Evolutionary conservation across 2,329 filamentous ascomycete genomes (phyloP).

Genomic region (Dothistroma pini): DNA sequence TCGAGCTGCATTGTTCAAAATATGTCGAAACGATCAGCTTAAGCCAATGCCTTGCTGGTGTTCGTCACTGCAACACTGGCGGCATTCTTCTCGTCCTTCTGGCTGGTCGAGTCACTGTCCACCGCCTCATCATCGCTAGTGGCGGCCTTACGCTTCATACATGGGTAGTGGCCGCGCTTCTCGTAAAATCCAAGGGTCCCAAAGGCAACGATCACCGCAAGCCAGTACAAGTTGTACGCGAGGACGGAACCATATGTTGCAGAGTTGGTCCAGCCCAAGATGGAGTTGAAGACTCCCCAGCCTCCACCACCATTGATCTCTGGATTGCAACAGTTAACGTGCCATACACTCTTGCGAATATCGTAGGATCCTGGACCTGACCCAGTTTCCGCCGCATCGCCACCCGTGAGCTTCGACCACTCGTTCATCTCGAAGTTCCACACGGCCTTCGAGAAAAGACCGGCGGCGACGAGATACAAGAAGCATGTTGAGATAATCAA

Average conservation of each 20-base stretch:
- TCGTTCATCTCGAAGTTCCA: constrained; percentile 69
- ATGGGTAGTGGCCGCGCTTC: constrained; percentile 48
- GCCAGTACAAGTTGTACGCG: constrained; percentile 85
- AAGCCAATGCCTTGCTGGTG: constrained; percentile 8
- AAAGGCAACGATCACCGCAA: constrained; percentile 64
- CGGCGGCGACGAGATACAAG: constrained; percentile 78
- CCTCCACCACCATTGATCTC: constrained; percentile 67
- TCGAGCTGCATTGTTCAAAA: not conserved
- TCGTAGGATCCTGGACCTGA: constrained; percentile 74
- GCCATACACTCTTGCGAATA: constrained; percentile 74
- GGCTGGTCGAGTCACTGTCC: constrained; percentile 25
- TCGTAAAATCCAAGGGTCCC: constrained; percentile 65
- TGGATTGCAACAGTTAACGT: constrained; percentile 80
- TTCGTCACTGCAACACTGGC: constrained; percentile 13
- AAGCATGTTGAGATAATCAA: constrained; percentile 78
- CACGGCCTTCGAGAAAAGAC: constrained; percentile 72
- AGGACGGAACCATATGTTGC: constrained; percentile 85
- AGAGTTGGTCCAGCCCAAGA: constrained; percentile 84
- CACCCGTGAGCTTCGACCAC: constrained; percentile 64
- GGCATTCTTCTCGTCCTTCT: constrained; percentile 22
- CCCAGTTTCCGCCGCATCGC: constrained; percentile 60
- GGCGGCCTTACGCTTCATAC: constrained; percentile 36
- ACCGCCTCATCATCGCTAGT: constrained; percentile 18
- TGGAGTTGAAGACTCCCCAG: constrained; percentile 83
- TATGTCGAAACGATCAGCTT: constrained; percentile 12